These are phyloP conservation scores for Cinnamomum micranthum DNA, from an alignment of 164 flowering plant species.

Conservation along the genomic window DNA sequence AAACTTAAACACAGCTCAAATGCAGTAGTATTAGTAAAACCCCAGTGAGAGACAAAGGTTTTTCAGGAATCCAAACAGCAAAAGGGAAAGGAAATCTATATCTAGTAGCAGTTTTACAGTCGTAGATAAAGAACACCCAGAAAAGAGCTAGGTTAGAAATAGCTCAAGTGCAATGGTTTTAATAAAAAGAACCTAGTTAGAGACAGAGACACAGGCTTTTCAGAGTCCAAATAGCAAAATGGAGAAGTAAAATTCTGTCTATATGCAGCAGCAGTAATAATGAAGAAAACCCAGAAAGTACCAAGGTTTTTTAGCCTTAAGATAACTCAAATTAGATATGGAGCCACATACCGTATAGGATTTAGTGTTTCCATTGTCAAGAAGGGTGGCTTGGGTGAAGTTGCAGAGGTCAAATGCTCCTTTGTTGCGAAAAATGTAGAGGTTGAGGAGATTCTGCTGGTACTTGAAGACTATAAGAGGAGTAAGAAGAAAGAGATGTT, in stretches of 20 bases:
- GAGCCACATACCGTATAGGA: constrained; percentile 51
- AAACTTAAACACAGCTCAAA: too few species aligned
- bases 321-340: background rate
- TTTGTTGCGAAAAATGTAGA: constrained; percentile 77
- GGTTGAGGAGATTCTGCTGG: constrained; percentile 42
- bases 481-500: background rate
- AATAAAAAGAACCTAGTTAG: too few species aligned
- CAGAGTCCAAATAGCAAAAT: background rate
- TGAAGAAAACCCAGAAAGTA: constrained; percentile 4
- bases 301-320: background rate
- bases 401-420: constrained; percentile 68
- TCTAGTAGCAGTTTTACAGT: background rate
- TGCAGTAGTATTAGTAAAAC: too few species aligned
- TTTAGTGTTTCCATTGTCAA: constrained; percentile 42
- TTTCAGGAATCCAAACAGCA: background rate
- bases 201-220: background rate
- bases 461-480: constrained; percentile 57
- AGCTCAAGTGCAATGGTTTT: too few species aligned
- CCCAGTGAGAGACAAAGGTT: background rate
- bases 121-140: background rate
- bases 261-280: background rate
- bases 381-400: constrained; percentile 74
- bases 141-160: too few species aligned
- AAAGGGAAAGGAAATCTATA: background rate
- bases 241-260: background rate